Evolutionary conservation across 2,329 filamentous ascomycete species (phyloP), one percentile per base, ranked within the genome.

Genomic region (Penicillium aurantiogriseum): DNA sequence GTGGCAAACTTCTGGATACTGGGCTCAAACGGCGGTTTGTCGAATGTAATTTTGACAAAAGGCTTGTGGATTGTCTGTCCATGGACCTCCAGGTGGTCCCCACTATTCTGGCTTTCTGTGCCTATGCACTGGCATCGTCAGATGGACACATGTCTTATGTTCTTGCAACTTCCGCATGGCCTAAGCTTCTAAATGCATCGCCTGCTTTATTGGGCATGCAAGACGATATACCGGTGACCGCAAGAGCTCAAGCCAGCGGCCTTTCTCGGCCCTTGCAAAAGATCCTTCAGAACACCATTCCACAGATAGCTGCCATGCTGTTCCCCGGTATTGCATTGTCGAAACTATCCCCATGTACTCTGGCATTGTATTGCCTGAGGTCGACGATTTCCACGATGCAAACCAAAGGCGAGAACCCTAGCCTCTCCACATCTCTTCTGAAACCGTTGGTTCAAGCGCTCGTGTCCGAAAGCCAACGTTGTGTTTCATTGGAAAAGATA

Each of bases 11-110:
- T 56, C 63, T 75, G 3, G 80, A 79, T 38, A 49, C 69, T 23
- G 66, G 68, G n/a, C 75, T 76, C 53, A 65, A 68, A 33, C 69
- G 67, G n/a, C 73, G 74, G 31, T 92, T 96, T 66, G 81, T 89
- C 21, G 87, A 92, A 60, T 87, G 91, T 63, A 85, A 86, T 7
- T 85, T 89, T 55, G 89, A 91, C 60, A 82, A 86, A 53, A 83
- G 83, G 31, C 79, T 97, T 17, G 83, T 91, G 51, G 80, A 83
- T 44, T 82, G 84, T 42, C 78, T 89, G 10, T 81, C 79, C 0
- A 78, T 79, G 48, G 84, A 88, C 66, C 74, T 79, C 1, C 88
- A 92, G 68, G 63, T 70, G 36, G 57, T 76, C 19, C 69, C 69
- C 23, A 58, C 62, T 15, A 69, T 70, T 15, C 62, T 78, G 29